Base-by-base conservation (phyloP, 805 yeast species). In the Dipodascus albidus region DNA sequence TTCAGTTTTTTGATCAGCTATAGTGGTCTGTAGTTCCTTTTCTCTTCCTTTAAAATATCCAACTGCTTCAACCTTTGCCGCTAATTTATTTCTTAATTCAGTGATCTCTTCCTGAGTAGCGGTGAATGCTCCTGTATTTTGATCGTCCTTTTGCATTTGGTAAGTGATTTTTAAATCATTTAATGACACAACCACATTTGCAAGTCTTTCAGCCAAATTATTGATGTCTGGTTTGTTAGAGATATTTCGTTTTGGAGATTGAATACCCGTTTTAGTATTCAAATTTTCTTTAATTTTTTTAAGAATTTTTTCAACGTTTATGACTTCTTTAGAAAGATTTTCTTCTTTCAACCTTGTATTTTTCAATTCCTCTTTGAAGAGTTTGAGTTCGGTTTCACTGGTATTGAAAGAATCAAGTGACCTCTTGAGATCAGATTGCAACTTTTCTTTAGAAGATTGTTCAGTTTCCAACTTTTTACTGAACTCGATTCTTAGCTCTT, bases 11-110 rank as follows among this genome's bases (percentile, higher is more conserved):
- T 6, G 33, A 27, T 27, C 33, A 6, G 11, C 33, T 6, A 27
- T 11, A 6, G 11, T 27, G 33, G 33, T 11, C 33, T 27, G 33
- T 27, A 38, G 44, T 17, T 38, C 44, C n/a, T 38, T 38, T 38
- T 38, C 44, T n/a, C 44, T 14, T n/a, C 20, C 44, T 14, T 38
- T 38, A n/a, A 38, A 38, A 38, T 38, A 38, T 11, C 6, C 20
- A 38, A 38, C 44, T 11, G 44, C 44, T 38, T 38, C 44, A 4
- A 38, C 44, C 44, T 38, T 38, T 38, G 44, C 44, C 6, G 44
- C 44, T 14, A 38, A 38, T 19, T 38, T 38, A 17, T 38, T 17
- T 17, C 20, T 38, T 6, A 38, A 14, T 38, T 38, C 44, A 6
- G 17, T 38, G n/a, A 38, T 38, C 17, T 38, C 44, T 14, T 14